Conservation (phyloP, 495 filamentous ascomycete species). For the Aspergillus baeticus region DNA sequence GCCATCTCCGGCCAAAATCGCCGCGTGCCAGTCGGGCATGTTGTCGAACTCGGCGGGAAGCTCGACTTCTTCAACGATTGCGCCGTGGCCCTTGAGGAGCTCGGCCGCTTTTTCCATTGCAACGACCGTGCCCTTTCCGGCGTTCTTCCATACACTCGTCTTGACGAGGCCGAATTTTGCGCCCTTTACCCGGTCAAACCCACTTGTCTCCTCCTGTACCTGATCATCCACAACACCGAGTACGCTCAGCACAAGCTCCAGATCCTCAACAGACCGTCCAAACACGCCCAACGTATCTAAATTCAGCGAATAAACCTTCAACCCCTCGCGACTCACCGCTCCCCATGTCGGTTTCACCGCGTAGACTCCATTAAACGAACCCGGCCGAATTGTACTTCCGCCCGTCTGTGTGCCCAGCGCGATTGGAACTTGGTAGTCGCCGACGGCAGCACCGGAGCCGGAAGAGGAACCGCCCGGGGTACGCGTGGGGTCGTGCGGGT, state of each 20-base stretch:
- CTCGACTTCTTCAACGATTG: conserved; percentile 2
- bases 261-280: conserved; percentile 47
- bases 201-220: conserved; percentile 4
- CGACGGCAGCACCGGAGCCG: conserved; percentile 18
- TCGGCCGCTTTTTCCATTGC: conserved; percentile 2
- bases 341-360: conserved; percentile 59
- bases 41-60: neutral
- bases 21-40: conserved; percentile 7
- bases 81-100: neutral
- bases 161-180: conserved; percentile 48
- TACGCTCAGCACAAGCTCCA: conserved; percentile 46
- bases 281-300: conserved; percentile 56
- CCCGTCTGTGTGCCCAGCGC: conserved; percentile 18
- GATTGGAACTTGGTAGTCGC: conserved; percentile 14
- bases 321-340: conserved; percentile 52
- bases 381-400: conserved; percentile 48
- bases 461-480: conserved; percentile 17
- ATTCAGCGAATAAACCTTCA: conserved; percentile 43
- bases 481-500: conserved; percentile 9
- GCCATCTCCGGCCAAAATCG: conserved; percentile 3
- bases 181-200: conserved; percentile 34
- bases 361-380: conserved; percentile 53
- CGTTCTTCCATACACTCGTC: conserved; percentile 45
- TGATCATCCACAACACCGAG: conserved; percentile 49
- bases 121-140: conserved; percentile 35